phyloP scores from a whole-genome alignment of 208 protist species.

The Tritrichomonas musculus region DNA sequence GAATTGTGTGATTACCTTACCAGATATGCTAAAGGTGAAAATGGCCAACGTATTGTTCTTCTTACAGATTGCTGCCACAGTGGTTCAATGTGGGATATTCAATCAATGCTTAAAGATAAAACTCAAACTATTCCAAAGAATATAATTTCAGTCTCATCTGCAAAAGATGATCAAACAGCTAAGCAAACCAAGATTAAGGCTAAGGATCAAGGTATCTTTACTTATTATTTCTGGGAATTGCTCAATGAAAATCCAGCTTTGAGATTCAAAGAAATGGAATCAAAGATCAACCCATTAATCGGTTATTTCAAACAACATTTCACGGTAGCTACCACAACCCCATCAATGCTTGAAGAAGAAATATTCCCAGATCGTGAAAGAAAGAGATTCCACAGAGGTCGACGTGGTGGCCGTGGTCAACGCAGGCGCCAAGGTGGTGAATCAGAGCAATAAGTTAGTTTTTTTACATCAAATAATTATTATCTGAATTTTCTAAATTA shows the following conservation, averaged over 20 bases:
- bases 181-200: background rate
- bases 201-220: background rate
- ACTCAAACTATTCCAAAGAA: background rate
- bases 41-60: background rate
- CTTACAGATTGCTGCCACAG: background rate
- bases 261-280: background rate
- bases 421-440: too few species aligned
- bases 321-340: too few species aligned
- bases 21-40: background rate
- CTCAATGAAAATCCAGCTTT: background rate
- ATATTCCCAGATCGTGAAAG: too few species aligned
- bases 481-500: too few species aligned
- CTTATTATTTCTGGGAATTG: background rate
- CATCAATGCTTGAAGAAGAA: too few species aligned
- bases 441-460: too few species aligned
- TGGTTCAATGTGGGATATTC: constrained; percentile 14
- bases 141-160: background rate
- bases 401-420: too few species aligned
- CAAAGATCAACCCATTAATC: too few species aligned
- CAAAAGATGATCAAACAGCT: background rate
- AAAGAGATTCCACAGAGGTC: too few species aligned
- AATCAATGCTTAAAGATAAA: background rate
- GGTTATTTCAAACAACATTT: too few species aligned
- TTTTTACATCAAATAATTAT: too few species aligned
- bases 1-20: background rate